Evolutionary conservation across 768 basidiomycete genomes (phyloP).

Genomic region (Omphalotus guepiniiformis): DNA sequence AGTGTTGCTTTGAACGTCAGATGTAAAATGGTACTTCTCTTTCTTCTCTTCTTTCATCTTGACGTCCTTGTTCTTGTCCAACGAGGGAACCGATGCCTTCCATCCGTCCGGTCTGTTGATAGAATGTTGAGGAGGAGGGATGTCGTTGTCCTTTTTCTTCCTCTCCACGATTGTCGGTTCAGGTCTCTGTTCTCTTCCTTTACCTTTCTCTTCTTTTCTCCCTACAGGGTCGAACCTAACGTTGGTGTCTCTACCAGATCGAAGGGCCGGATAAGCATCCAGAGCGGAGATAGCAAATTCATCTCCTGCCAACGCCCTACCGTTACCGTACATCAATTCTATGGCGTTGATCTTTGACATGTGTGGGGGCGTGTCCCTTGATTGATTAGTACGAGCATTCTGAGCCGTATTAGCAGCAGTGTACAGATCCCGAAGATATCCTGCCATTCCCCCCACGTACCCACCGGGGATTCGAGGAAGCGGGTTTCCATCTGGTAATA

Average conservation of each 20-base stretch:
- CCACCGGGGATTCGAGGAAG: background rate
- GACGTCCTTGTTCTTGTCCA: background rate
- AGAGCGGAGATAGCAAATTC: background rate
- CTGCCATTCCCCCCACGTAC: background rate
- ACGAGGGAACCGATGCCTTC: slow-evolving; percentile 5
- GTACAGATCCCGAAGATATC: background rate
- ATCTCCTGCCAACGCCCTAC: background rate
- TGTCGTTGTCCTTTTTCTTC: too few relatives aligned
- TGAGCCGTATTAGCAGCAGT: background rate
- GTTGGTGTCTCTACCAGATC: background rate
- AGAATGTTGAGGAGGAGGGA: slow-evolving; percentile 1
- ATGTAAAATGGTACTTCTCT: slow-evolving; percentile 5
- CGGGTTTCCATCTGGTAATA: background rate
- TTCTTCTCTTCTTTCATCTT: background rate
- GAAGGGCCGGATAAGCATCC: background rate
- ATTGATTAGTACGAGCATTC: background rate
- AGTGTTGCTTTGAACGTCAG: background rate
- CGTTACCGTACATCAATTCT: background rate
- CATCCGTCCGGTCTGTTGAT: slow-evolving; percentile 8
- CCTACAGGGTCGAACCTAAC: background rate
- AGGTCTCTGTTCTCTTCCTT: background rate
- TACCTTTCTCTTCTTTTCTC: too few relatives aligned
- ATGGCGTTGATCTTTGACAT: background rate
- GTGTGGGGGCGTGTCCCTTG: background rate
- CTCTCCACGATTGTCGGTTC: too few relatives aligned